Evolutionary conservation across 2,329 filamentous ascomycete species (phyloP).

Genomic region (Aspergillus ibericus): DNA sequence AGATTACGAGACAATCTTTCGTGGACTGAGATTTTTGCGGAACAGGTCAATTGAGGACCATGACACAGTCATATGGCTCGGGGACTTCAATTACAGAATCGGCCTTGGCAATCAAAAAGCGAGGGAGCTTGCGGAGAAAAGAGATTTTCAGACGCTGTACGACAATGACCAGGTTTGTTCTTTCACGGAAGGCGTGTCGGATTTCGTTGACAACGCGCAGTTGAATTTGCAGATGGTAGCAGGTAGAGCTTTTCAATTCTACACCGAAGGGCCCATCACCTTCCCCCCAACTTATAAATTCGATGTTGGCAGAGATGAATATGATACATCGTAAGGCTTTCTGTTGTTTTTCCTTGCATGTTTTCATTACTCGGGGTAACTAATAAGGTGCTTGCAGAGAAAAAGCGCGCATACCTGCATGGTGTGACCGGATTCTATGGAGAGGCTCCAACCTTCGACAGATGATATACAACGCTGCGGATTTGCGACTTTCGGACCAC

Average conservation of each 20-base stretch:
- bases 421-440: constrained; percentile 90
- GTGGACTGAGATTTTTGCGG: constrained; percentile 84
- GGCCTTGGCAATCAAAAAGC: constrained; percentile 77
- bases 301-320: constrained; percentile 81
- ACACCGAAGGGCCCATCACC: constrained; percentile 82
- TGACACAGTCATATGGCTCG: constrained; percentile 87
- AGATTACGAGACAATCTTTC: constrained; percentile 86
- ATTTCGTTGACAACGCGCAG: constrained; percentile 41
- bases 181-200: constrained; percentile 1
- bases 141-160: constrained; percentile 76
- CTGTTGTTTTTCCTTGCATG: too few species aligned
- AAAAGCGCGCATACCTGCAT: constrained; percentile 91
- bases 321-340: constrained; percentile 76
- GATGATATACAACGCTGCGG: constrained; percentile 76
- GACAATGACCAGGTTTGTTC: constrained; percentile 79
- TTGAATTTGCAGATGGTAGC: constrained; percentile 96
- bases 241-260: constrained; percentile 84
- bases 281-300: constrained; percentile 97
- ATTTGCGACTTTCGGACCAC: constrained; percentile 89
- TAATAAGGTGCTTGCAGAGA: constrained; percentile 58
- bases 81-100: constrained; percentile 98
- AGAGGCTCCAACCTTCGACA: constrained; percentile 84
- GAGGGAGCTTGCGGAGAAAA: constrained; percentile 68
- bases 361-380: background rate
- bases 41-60: constrained; percentile 92